Evolutionary conservation across 2,329 filamentous ascomycete genomes (phyloP), one percentile per base, ranked within the genome.

Genomic region (Tolypocladium guangdongense): DNA sequence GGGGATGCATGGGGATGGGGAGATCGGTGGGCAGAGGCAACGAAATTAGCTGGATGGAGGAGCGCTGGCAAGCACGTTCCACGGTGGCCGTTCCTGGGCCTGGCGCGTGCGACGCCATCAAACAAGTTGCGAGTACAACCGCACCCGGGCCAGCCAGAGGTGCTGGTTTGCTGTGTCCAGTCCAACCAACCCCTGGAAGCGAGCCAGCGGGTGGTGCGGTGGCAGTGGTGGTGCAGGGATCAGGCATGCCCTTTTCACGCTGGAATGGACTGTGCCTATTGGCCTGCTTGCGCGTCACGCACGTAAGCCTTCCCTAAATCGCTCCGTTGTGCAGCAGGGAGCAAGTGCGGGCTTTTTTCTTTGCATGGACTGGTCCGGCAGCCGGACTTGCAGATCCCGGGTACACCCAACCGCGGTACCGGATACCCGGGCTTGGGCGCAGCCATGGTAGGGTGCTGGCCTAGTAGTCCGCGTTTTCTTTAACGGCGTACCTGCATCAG

Each of bases 231-330:
- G 24, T 7, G 43, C 43, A 47, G 43, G 43, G 43, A 33, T 47
- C 43, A 33, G 43, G 16, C 43, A 33, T 46, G 43, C 14, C 43
- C 24, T n/a, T n/a, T n/a, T n/a, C 43, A 49, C 33, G 46, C 50
- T 52, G 56, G 56, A 56, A 56, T 56, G 54, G 45, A 36, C 37
- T 36, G 35, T 38, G 51, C 51, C 49, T 38, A 56, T 56, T 57
- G 56, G 56, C 27, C 45, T 14, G 14, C 18, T 7, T 6, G 18
- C 27, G 43, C 32, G 43, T 47, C 43, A 47, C 27, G 27, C 24
- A 47, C 27, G n/a, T n/a, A n/a, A n/a, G n/a, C n/a, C n/a, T n/a
- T n/a, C n/a, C n/a, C n/a, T n/a, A n/a, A n/a, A n/a, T n/a, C n/a
- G n/a, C n/a, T n/a, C n/a, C n/a, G n/a, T n/a, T n/a, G n/a, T n/a